phyloP scores from a whole-genome alignment of 1,284 basidiomycete genomes.

The Trichosporon asahii region DNA sequence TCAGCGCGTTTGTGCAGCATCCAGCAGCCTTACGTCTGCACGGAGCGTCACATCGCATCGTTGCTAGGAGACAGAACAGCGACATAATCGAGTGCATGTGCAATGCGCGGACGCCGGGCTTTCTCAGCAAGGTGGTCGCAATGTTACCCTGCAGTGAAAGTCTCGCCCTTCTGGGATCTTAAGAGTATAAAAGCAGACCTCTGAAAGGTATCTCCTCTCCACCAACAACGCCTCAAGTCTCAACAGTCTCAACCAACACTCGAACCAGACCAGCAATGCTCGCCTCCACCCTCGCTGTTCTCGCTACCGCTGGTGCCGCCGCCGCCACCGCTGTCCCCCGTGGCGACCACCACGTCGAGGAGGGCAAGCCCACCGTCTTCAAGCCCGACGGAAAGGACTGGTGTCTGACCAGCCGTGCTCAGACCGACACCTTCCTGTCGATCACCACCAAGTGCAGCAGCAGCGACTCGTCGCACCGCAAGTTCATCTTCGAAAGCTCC shows the following conservation, averaged over 20 bases:
- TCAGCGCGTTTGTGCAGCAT: too few species aligned
- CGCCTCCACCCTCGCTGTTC: neutral
- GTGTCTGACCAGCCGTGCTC: neutral
- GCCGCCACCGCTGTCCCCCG: neutral
- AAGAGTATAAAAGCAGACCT: neutral
- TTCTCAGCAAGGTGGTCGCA: too few species aligned
- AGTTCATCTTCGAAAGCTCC: neutral
- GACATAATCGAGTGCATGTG: neutral
- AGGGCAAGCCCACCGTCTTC: neutral
- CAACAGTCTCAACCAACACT: neutral
- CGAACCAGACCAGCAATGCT: neutral
- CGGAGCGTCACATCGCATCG: neutral
- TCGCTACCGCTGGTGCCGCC: neutral
- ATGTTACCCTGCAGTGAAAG: too few species aligned
- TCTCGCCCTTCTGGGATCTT: neutral
- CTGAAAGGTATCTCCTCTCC: neutral
- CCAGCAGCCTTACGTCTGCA: neutral
- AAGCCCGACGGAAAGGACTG: neutral
- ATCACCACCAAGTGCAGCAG: neutral
- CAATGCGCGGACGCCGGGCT: neutral
- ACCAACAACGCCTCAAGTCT: neutral
- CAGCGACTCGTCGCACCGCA: neutral
- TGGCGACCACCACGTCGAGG: neutral
- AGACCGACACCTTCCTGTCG: neutral
- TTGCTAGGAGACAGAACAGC: neutral